These are phyloP conservation scores for Fusarium succisae DNA, from an alignment of 2,329 filamentous ascomycete species.

Conservation along the genomic window DNA sequence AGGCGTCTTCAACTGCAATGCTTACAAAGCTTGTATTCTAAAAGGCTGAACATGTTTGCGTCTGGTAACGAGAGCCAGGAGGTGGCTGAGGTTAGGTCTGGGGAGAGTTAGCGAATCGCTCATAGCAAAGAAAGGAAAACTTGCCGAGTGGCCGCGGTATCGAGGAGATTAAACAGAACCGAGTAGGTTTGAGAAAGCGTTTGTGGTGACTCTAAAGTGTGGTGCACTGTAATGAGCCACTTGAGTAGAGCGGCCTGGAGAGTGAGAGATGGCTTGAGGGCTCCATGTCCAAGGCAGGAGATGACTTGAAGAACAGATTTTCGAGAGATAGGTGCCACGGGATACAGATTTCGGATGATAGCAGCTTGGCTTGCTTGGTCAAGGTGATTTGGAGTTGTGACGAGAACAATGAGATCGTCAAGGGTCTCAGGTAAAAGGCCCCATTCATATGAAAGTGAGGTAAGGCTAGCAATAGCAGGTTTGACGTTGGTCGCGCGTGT, in stretches of 20 bases:
- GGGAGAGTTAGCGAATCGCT: constrained; percentile 29
- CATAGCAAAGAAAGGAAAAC: not conserved
- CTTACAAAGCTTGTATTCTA: constrained; percentile 79
- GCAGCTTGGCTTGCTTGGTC: constrained; percentile 78
- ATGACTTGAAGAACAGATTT: constrained; percentile 72
- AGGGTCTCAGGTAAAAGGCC: constrained; percentile 72
- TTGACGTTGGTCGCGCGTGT: constrained; percentile 71
- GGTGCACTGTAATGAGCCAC: constrained; percentile 82
- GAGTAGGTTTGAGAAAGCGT: constrained; percentile 76
- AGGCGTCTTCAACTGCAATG: not conserved
- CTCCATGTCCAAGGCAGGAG: constrained; percentile 79
- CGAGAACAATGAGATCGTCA: constrained; percentile 70
- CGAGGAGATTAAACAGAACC: constrained; percentile 82
- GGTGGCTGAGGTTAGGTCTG: constrained; percentile 73
- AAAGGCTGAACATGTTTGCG: constrained; percentile 86
- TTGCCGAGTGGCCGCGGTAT: constrained; percentile 79
- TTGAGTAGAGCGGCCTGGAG: constrained; percentile 77
- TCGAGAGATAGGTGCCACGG: constrained; percentile 69
- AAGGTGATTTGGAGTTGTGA: constrained; percentile 73
- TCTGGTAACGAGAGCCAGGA: constrained; percentile 81
- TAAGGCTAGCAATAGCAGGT: constrained; percentile 69
- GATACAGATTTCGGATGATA: constrained; percentile 80
- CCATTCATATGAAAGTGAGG: constrained; percentile 70
- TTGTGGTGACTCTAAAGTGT: constrained; percentile 70
- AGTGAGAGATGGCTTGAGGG: constrained; percentile 75